Evolutionary conservation across 2,329 filamentous ascomycete species (phyloP), one percentile per base, ranked within the genome.

Genomic region (Colletotrichum tabaci): DNA sequence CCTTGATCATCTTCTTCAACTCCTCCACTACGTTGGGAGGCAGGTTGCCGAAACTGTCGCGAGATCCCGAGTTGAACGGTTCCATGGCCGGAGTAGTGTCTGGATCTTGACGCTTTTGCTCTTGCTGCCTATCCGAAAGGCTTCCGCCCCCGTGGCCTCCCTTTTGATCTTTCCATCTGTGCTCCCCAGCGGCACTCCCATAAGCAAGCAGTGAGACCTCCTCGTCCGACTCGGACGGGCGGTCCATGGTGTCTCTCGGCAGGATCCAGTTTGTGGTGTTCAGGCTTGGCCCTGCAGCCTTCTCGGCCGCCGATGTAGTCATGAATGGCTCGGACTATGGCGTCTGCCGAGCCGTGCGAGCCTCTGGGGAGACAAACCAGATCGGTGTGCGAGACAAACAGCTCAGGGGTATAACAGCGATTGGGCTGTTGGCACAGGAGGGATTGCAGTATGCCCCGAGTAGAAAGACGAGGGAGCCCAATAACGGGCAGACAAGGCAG

Each of bases 1-100:
- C 74, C 38, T 74, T 72, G 55, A 77, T 74, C 16, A 76, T 74
- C 60, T 73, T 75, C n/a, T 72, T 71, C 58, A 77, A 38, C 30
- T 76, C 75, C 15, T 66, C 69, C 44, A 76, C 26, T 47, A 75
- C 64, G 23, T 75, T 66, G 4, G 74, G 70, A 1, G 76, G 63
- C 44, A 75, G 55, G 16, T 42, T 61, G 10, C 53, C 64, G n/a
- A 73, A 57, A 18, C 53, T 69, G 13, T 66, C 49, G 15, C 67
- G 73, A 42, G 72, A 21, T 16, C 46, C 52, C 16, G 61, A 23
- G 42, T 40, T n/a, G 35, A 46, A 40, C 12, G 60, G 16, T 18
- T 56, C 38, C n/a, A 53, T 58, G n/a, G n/a, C 35, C 30, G 49
- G 38, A 21, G 49, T 53, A 30, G 44, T 53, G n/a, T 55, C 40